These are phyloP conservation scores for Phytophthora pseudosyringae DNA, from an alignment of 352 stramenopile genomes.

Conservation along the genomic window DNA sequence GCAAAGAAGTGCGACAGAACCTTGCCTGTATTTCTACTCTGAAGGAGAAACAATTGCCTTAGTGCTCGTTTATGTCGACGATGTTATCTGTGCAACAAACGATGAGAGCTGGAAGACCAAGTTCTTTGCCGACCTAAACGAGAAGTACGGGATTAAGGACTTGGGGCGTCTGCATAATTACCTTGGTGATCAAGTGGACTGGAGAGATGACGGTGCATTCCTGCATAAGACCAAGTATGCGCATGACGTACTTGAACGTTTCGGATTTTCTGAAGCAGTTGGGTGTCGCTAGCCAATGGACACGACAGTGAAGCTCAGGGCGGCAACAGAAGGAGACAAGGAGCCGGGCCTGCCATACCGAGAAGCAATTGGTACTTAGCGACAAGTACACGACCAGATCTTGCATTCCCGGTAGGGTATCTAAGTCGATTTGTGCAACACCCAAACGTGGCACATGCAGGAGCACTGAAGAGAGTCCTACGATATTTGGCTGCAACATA, in stretches of 20 bases:
- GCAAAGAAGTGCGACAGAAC: slow-evolving; percentile 1
- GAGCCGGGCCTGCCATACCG: background rate
- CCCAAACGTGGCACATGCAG: slow-evolving; percentile 3
- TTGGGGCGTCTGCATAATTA: background rate
- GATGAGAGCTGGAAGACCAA: background rate
- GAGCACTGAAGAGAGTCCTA: slow-evolving; percentile 2
- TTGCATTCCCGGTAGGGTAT: no score
- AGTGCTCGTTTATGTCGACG: slow-evolving; percentile 6
- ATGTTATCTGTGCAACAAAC: slow-evolving; percentile 9
- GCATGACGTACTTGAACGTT: background rate
- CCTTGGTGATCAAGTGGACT: background rate
- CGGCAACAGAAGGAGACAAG: background rate
- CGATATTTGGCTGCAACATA: background rate
- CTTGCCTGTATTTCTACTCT: slow-evolving; percentile 10
- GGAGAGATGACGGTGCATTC: background rate
- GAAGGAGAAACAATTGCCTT: background rate
- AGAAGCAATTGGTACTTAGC: slow-evolving; percentile 25
- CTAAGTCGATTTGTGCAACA: slow-evolving; percentile 14
- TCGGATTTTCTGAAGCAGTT: slow-evolving; percentile 9
- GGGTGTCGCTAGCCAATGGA: slow-evolving; percentile 7
- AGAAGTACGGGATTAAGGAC: slow-evolving; percentile 11
- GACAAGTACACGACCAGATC: slow-evolving; percentile 22
- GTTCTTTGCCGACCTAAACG: slow-evolving; percentile 11
- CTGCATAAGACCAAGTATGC: slow-evolving; percentile 3
- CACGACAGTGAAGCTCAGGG: slow-evolving; percentile 1